Conservation (phyloP, 2,329 filamentous ascomycete species). For the Xylaria arbuscula region DNA sequence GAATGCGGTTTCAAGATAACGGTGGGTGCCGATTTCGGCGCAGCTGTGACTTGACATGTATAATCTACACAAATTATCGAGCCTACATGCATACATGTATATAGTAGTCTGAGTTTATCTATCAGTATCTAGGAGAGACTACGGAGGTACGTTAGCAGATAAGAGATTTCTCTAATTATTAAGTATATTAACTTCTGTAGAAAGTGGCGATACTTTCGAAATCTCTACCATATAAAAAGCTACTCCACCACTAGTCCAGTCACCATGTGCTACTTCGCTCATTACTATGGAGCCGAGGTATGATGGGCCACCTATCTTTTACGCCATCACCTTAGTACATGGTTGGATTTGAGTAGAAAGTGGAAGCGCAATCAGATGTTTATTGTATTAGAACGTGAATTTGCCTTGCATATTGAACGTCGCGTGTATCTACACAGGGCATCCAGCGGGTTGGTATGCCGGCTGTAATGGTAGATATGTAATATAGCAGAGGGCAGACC, state of each 20-base stretch:
- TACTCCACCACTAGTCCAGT: background rate
- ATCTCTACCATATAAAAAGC: background rate
- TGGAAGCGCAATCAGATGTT: background rate
- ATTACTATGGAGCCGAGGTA: background rate
- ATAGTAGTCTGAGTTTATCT: background rate
- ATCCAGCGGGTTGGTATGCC: background rate
- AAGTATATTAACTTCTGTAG: slow-evolving; percentile 2
- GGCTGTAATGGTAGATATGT: background rate
- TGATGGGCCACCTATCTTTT: too few species aligned
- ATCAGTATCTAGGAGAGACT: background rate
- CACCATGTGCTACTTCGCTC: background rate
- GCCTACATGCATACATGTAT: too few species aligned
- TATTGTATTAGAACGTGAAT: background rate
- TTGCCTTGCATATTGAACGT: background rate
- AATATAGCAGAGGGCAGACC: background rate
- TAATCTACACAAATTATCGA: background rate
- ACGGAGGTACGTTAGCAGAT: slow-evolving; percentile 7
- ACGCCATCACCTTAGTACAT: background rate
- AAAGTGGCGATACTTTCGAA: background rate
- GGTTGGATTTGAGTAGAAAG: background rate
- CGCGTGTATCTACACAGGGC: too few species aligned
- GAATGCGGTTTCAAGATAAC: slow-evolving; percentile 33
- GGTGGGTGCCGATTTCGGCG: slow-evolving; percentile 39
- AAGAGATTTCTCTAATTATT: slow-evolving; percentile 24
- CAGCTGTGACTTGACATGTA: slow-evolving; percentile 29